Percentiles rank a stretch among this genome's conserved stretches.
Conservation (phyloP, 2,329 filamentous ascomycete genomes). For the Escovopsis weberi region DNA sequence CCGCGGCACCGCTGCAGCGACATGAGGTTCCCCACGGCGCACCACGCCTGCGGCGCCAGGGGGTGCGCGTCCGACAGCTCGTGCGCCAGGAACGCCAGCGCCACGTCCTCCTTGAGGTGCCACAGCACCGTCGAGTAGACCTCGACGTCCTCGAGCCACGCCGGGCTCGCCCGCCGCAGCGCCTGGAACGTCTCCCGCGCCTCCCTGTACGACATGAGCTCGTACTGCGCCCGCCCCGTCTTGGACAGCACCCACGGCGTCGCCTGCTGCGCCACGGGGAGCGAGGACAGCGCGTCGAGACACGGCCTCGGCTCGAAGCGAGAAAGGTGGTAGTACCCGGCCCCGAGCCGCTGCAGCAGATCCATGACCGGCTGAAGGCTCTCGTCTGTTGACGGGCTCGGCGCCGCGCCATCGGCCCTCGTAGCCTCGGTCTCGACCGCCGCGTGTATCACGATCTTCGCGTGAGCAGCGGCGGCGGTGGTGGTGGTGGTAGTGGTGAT, state of each 20-base stretch:
- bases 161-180: constrained; percentile 6
- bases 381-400: background rate
- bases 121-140: constrained; percentile 11
- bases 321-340: constrained; percentile 8
- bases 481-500: background rate
- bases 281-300: constrained; percentile 6
- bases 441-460: no score
- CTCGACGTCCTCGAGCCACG: constrained; percentile 11
- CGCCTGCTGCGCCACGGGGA: constrained; percentile 8
- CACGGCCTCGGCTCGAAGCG: constrained; percentile 8
- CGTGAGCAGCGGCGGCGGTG: no score
- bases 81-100: constrained; percentile 9
- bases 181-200: constrained; percentile 8
- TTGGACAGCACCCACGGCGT: constrained; percentile 11
- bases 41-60: background rate
- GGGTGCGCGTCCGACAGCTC: constrained; percentile 7
- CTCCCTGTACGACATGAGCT: constrained; percentile 9
- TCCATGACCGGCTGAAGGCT: constrained; percentile 3
- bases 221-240: constrained; percentile 8
- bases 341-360: constrained; percentile 6
- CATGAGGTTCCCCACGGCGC: background rate
- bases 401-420: no score
- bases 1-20: background rate
- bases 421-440: background rate
- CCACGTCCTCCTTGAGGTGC: constrained; percentile 11